phyloP scores from a whole-genome alignment of 805 yeast species.

The Zygosaccharomyces bailii region DNA sequence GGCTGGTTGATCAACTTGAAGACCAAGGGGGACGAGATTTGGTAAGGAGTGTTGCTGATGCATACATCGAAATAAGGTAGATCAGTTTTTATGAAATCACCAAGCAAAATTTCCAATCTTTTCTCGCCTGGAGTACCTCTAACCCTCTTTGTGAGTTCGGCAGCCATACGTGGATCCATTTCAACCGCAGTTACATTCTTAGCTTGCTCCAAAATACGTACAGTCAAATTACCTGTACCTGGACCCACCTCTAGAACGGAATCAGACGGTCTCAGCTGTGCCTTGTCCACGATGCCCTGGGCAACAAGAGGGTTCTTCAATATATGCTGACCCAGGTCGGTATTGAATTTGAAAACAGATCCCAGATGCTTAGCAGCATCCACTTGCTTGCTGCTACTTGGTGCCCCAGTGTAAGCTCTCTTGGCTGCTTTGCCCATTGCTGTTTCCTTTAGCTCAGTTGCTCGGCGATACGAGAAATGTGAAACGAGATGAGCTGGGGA shows the following conservation, averaged over 20 bases:
- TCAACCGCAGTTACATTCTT: conserved; percentile 93
- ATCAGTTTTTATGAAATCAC: conserved; percentile 95
- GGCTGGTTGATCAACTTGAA: conserved; percentile 89
- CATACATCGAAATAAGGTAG: conserved; percentile 94
- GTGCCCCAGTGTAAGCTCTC: conserved; percentile 53
- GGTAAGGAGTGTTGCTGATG: conserved; percentile 96
- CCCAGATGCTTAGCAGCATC: conserved; percentile 62
- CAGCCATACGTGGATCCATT: conserved; percentile 99
- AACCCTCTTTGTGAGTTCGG: conserved; percentile 94
- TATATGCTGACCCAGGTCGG: conserved; percentile 95
- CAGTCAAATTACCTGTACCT: conserved; percentile 97
- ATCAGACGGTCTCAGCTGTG: conserved; percentile 87
- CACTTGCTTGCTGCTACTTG: conserved; percentile 53
- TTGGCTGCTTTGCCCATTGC: conserved; percentile 61
- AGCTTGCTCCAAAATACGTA: conserved; percentile 87
- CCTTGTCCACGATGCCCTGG: conserved; percentile 97
- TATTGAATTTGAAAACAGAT: conserved; percentile 92
- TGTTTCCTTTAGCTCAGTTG: not conserved
- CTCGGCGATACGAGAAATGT: conserved; percentile 9
- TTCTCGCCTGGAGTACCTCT: conserved; percentile 94
- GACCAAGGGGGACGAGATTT: conserved; percentile 93
- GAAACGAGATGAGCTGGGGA: conserved; percentile 16
- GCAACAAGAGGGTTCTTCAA: conserved; percentile 94
- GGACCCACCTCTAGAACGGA: conserved; percentile 96
- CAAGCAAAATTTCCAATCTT: conserved; percentile 85